Conservation (phyloP, 139 green algal species). For the Chlorella sp. region DNA sequence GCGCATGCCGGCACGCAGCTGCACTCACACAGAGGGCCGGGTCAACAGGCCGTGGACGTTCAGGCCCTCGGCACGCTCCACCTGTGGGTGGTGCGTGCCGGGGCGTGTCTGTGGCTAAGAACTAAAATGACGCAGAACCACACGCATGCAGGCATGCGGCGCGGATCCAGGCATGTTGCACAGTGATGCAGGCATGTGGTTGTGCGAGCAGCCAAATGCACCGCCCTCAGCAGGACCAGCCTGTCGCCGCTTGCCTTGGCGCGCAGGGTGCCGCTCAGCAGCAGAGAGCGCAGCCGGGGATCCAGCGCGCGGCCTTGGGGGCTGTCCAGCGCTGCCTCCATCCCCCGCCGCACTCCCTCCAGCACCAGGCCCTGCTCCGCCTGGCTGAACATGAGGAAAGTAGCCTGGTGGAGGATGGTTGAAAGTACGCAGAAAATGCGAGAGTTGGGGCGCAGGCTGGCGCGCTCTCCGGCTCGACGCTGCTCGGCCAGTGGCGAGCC, state of each 20-base stretch:
- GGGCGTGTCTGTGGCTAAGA: background rate
- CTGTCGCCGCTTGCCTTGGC: background rate
- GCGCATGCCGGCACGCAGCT: background rate
- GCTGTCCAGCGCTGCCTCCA: background rate
- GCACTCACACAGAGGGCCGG: slow-evolving; percentile 26
- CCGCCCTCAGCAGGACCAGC: background rate
- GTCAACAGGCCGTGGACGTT: slow-evolving; percentile 2
- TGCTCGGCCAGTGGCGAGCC: background rate
- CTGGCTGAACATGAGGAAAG: slow-evolving; percentile 13
- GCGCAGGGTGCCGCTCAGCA: slow-evolving; percentile 21
- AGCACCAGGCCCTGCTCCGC: slow-evolving; percentile 17
- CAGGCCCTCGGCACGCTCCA: slow-evolving; percentile 4
- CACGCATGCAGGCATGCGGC: background rate
- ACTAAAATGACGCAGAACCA: background rate
- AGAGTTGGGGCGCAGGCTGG: no score
- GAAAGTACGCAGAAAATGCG: background rate
- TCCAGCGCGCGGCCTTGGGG: slow-evolving; percentile 9
- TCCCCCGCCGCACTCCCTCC: background rate
- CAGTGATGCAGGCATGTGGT: background rate
- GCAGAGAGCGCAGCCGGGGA: slow-evolving; percentile 14
- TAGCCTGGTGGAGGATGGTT: background rate
- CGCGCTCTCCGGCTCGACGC: no score
- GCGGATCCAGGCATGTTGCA: background rate
- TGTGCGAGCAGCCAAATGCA: background rate
- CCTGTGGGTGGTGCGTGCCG: background rate